Base-by-base conservation (phyloP, 805 yeast genomes). In the Zygosaccharomyces bailii region DNA sequence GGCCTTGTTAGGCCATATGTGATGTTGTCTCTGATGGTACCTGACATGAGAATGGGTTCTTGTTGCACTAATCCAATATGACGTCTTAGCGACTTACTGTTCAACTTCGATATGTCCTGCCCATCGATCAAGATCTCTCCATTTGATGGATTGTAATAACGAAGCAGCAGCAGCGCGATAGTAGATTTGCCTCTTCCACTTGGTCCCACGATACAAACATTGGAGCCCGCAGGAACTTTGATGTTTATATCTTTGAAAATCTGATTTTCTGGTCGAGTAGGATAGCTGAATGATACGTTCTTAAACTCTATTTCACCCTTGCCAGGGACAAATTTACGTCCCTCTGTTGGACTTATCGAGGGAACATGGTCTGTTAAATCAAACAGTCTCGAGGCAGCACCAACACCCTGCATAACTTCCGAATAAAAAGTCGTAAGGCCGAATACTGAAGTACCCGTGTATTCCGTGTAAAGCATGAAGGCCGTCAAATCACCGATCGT, bases 401-500 rank as follows among this genome's bases (percentile, higher is more conserved):
- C 99, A 6, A 88, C 86, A 43, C 97, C 98, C 69, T 93, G 93
- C 99, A 93, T 93, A 47, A 93, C 70, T 63, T 93, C 99, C 0
- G 96, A 83, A 60, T 90, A 93, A 61, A 93, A 91, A 50, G 86
- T 84, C 0, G 96, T 91, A n/a, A 91, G 63, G 0, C 97, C 96
- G 62, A 85, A 86, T 42, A 91, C 86, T 4, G 97, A 84, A 25
- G 85, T 75, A 1, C 97, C 97, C 1, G 96, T 84, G 63, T 86
- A 93, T n/a, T 88, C 88, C 0, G 96, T 89, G 66, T 93, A 91
- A 79, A 91, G 80, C 82, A 91, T 83, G 65, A 88, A 91, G 18
- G 96, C 88, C 8, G 97, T 87, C 39, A 91, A 73, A 60, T 90
- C 96, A 53, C 99, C 99, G 41, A 91, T 75, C 0, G 95, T 75